Percentiles rank a stretch among this genome's conserved stretches.
Evolutionary conservation across 441 rosid genomes (phyloP).

Genomic region (Arabidopsis hybrid): DNA sequence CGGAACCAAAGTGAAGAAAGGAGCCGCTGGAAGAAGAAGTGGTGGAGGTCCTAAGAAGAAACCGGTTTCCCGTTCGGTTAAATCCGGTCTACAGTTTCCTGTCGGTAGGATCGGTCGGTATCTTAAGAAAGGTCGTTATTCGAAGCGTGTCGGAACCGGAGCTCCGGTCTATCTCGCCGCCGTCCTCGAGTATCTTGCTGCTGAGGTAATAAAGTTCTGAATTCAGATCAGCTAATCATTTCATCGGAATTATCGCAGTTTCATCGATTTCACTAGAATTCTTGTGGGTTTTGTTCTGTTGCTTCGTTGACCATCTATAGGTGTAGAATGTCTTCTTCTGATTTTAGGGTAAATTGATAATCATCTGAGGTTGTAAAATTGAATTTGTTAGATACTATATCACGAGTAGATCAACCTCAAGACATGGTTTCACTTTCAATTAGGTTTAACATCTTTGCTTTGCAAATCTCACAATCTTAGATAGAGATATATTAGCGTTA

Average conservation of each 20-base stretch:
- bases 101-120: conserved; percentile 49
- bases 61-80: conserved; percentile 46
- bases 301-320: conserved; percentile 15
- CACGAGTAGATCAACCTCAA: not conserved
- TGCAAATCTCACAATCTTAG: not conserved
- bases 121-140: conserved; percentile 46
- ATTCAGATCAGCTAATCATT: conserved; percentile 9
- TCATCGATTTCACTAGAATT: not conserved
- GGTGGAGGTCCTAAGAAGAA: conserved; percentile 44
- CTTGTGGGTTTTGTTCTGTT: not conserved
- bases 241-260: not conserved
- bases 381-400: not conserved
- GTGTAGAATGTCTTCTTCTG: not conserved
- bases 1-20: conserved; percentile 37
- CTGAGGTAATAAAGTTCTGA: conserved; percentile 24
- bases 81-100: conserved; percentile 46
- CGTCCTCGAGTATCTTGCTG: conserved; percentile 47
- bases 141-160: conserved; percentile 57
- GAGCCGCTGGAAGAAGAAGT: conserved; percentile 39
- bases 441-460: not conserved
- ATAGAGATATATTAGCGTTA: not conserved
- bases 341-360: not conserved
- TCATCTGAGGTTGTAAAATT: not conserved
- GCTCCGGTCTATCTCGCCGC: conserved; percentile 89
- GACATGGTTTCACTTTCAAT: not conserved